Evolutionary conservation across 2,329 filamentous ascomycete genomes (phyloP).

Genomic region (Zasmidium cellare): DNA sequence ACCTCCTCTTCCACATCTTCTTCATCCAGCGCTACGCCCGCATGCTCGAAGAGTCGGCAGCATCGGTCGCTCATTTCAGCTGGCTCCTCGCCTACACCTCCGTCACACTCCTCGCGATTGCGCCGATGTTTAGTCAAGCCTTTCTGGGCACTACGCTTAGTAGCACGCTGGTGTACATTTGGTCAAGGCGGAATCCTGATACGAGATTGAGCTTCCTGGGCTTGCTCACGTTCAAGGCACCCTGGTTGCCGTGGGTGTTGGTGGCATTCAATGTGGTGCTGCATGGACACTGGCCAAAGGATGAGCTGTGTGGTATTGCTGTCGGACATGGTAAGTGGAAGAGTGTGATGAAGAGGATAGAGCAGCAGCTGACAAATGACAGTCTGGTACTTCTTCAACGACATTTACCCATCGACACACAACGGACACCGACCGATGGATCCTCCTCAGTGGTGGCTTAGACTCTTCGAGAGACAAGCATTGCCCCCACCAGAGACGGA

Average conservation of each 20-base stretch:
- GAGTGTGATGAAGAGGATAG: background rate
- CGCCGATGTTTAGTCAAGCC: conserved; percentile 84
- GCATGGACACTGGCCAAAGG: conserved; percentile 85
- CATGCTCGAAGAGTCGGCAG: conserved; percentile 91
- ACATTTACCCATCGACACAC: conserved; percentile 92
- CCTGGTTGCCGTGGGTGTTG: conserved; percentile 93
- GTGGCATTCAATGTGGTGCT: conserved; percentile 91
- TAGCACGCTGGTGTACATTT: conserved; percentile 94
- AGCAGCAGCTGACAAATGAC: conserved; percentile 8
- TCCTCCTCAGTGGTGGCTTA: conserved; percentile 85
- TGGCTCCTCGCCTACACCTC: conserved; percentile 90
- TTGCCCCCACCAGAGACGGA: conserved; percentile 25
- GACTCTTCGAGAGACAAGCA: conserved; percentile 66
- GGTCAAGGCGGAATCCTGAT: conserved; percentile 92
- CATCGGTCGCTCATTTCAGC: conserved; percentile 89
- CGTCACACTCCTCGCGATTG: conserved; percentile 74
- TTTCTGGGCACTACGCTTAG: conserved; percentile 93
- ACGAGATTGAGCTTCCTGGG: conserved; percentile 80
- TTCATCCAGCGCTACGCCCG: conserved; percentile 96
- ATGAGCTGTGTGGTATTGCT: conserved; percentile 92
- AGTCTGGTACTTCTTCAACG: conserved; percentile 97
- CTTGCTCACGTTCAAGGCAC: conserved; percentile 85
- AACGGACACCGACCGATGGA: conserved; percentile 82
- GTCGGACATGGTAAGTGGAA: conserved; percentile 70
- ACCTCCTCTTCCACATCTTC: conserved; percentile 96